These are phyloP conservation scores for Paramyrothecium sp. DNA, from an alignment of 2,329 filamentous ascomycete genomes.

Conservation along the genomic window DNA sequence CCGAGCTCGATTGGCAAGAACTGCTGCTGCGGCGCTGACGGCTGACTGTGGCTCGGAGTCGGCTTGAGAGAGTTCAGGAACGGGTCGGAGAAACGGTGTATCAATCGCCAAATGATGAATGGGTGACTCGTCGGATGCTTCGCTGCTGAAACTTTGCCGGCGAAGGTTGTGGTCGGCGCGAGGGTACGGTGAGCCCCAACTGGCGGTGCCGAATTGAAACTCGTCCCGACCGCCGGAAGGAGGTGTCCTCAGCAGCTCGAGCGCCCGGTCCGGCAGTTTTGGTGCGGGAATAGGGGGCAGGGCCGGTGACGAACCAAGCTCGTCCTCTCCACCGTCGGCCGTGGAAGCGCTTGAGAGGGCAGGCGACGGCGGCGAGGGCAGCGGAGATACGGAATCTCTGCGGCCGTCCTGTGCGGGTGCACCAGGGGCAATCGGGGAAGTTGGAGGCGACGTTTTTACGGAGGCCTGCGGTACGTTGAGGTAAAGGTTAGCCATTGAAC, in stretches of 20 bases:
- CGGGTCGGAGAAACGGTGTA: conserved; percentile 61
- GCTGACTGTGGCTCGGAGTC: conserved; percentile 25
- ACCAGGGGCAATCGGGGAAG: conserved; percentile 51
- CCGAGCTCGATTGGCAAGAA: conserved; percentile 62
- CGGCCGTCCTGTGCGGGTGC: conserved; percentile 59
- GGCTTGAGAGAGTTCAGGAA: conserved; percentile 39
- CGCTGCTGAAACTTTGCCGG: conserved; percentile 55
- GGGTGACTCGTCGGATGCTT: conserved; percentile 57
- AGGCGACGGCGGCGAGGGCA: conserved; percentile 48
- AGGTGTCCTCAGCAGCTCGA: conserved; percentile 55
- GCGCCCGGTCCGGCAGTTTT: conserved; percentile 54
- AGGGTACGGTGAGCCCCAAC: conserved; percentile 90
- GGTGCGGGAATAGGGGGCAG: conserved; percentile 59
- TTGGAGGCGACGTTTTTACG: conserved; percentile 57
- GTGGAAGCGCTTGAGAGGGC: conserved; percentile 63
- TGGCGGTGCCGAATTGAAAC: conserved; percentile 64
- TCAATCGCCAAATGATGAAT: conserved; percentile 61
- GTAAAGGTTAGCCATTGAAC: background rate
- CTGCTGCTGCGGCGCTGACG: conserved; percentile 56
- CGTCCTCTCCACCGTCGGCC: conserved; percentile 53
- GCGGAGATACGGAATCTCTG: conserved; percentile 33
- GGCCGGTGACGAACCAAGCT: conserved; percentile 52
- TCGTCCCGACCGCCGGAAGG: conserved; percentile 33
- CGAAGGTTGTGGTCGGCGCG: conserved; percentile 55
- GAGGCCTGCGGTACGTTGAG: conserved; percentile 25